Conservation (phyloP, 805 yeast genomes). For the Cyberlindnera xishuangbannaensis region DNA sequence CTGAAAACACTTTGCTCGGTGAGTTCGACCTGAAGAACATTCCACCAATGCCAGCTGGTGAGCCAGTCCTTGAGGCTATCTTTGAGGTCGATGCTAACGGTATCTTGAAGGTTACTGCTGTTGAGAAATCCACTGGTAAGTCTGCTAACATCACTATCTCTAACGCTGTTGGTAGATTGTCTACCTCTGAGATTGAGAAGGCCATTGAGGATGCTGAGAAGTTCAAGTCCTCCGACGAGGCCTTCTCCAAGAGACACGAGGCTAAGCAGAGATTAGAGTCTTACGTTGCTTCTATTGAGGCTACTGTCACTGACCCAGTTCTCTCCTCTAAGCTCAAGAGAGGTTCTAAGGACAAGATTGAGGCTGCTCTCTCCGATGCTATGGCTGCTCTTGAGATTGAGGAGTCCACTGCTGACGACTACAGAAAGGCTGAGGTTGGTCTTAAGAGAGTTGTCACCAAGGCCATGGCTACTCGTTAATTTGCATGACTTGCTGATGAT, state of each 20-base stretch:
- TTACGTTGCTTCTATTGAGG: slow-evolving; percentile 92
- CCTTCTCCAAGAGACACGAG: slow-evolving; percentile 99
- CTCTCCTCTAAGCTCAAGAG: slow-evolving; percentile 96
- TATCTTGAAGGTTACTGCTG: slow-evolving; percentile 98
- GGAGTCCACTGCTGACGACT: slow-evolving; percentile 94
- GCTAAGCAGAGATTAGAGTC: slow-evolving; percentile 99
- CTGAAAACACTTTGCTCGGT: slow-evolving; percentile 96
- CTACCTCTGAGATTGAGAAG: slow-evolving; percentile 95
- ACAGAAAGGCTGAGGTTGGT: slow-evolving; percentile 98
- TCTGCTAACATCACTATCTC: slow-evolving; percentile 98
- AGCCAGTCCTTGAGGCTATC: slow-evolving; percentile 98
- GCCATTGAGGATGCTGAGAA: slow-evolving; percentile 98
- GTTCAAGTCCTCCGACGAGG: slow-evolving; percentile 98
- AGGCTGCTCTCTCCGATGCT: slow-evolving; percentile 97
- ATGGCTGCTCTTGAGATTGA: slow-evolving; percentile 95
- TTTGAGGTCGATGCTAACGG: slow-evolving; percentile 99
- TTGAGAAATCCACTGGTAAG: slow-evolving; percentile 98
- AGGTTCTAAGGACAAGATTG: slow-evolving; percentile 95
- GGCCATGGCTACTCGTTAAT: slow-evolving; percentile 95
- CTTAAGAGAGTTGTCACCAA: slow-evolving; percentile 99
- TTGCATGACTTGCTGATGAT: slow-evolving; percentile 12
- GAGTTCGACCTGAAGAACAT: slow-evolving; percentile 97
- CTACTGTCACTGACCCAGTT: slow-evolving; percentile 97
- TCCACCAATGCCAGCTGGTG: slow-evolving; percentile 99
- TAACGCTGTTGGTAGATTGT: slow-evolving; percentile 97